Evolutionary conservation across 768 basidiomycete genomes (phyloP), one percentile per base, ranked within the genome.

Genomic region (Panaeolus papilionaceus): DNA sequence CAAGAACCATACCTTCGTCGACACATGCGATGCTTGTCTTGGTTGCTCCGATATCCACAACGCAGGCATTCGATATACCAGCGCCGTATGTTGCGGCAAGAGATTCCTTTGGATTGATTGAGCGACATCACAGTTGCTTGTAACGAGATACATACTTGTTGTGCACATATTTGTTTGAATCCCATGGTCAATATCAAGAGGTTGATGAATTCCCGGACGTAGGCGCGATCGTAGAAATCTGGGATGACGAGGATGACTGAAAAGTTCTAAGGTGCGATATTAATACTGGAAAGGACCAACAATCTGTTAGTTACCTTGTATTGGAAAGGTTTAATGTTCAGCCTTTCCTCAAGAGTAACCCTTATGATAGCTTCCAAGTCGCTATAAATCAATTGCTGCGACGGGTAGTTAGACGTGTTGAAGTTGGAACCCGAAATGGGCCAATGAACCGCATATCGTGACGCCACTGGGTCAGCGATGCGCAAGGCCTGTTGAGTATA

Each of bases 71-170:
- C 0, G 94, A 94, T 63, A 99, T 90, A 7, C 97, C 97, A 7
- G 97, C 96, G 23, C 96, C 96, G 75, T 96, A 98, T 0, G 95
- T 95, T 3, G 96, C 95, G 39, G 94, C 93, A 45, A 97, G 82
- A 3, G 95, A 92, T 83, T 98, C 96, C 94, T 98, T 28, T 37
- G 69, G 16, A 67, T 4, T 49, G 49, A 37, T 66, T 54, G 16
- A 64, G 47, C 20, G 39, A 20, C 40, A 16, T 58, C 10, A 10
- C 28, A 9, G 4, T 6, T 33, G 14, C 38, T 62, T 33, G n/a
- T 11, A 45, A 40, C 7, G 20, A 33, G 38, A 58, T 26, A 67
- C 82, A 68, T 70, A 92, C 96, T 85, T 98, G 98, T 77, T 97
- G 95, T 3, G 92, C 89, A 72, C 93, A 95, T 38, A 98, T 79